phyloP scores from a whole-genome alignment of 495 filamentous ascomycete genomes.

The Jackrogersella multiformis region DNA sequence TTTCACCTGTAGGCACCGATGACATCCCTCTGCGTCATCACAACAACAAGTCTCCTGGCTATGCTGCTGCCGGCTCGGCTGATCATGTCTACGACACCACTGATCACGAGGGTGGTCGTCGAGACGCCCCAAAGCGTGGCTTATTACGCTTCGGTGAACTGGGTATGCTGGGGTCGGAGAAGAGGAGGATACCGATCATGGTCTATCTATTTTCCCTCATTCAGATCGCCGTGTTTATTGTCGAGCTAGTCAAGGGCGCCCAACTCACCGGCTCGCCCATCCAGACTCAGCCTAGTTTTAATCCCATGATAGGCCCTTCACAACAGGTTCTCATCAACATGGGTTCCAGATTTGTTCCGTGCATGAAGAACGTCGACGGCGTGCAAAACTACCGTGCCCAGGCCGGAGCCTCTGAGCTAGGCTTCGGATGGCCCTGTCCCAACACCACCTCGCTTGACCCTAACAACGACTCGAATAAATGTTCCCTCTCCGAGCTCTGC shows the following conservation, averaged over 20 bases:
- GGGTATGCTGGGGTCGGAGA: constrained; percentile 57
- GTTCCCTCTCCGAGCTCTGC: constrained; percentile 80
- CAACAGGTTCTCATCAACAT: constrained; percentile 92
- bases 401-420: constrained; percentile 27
- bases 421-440: constrained; percentile 74
- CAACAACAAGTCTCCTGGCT: constrained; percentile 42
- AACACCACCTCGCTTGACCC: constrained; percentile 68
- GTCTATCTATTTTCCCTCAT: constrained; percentile 81
- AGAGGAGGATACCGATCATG: constrained; percentile 77
- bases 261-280: constrained; percentile 79
- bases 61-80: constrained; percentile 54
- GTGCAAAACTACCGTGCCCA: constrained; percentile 62
- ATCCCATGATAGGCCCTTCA: constrained; percentile 96
- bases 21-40: constrained; percentile 72
- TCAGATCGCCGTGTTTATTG: constrained; percentile 90
- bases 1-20: constrained; percentile 59
- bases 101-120: constrained; percentile 34
- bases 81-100: constrained; percentile 62
- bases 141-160: constrained; percentile 57
- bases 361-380: constrained; percentile 84
- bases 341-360: constrained; percentile 91
- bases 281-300: constrained; percentile 84
- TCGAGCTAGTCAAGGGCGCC: constrained; percentile 80
- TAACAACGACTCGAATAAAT: constrained; percentile 58
- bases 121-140: constrained; percentile 41